Base-by-base conservation (phyloP, 345 rosid genomes). In the Hevea brasiliensis region DNA sequence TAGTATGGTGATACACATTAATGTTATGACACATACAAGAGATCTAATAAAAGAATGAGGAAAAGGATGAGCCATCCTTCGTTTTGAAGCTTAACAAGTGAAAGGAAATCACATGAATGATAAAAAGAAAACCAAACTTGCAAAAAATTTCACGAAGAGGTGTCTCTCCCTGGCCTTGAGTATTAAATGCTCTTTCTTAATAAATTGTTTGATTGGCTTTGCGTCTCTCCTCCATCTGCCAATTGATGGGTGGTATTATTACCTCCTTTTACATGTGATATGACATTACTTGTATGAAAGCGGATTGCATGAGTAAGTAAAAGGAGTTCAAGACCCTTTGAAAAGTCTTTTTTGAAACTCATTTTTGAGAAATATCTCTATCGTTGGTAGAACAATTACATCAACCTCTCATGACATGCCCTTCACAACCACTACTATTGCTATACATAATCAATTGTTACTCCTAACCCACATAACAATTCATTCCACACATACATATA, bases 231-330 rank as follows among this genome's bases (percentile, higher is more conserved):
- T 48, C 54, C 37, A 21, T 65, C 69, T 47, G 47, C 70, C 58
- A 23, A 32, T 67, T 20, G 17, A 32, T 67, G 17, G 71, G 41
- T 20, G 14, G 47, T 26, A 44, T 9, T 65, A 50, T 35, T 32
- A 10, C 50, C 50, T 9, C 47, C 71, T 29, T 67, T 67, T 18
- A 1, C 4, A 67, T 20, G 71, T 67, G 71, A 67, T 32, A 18
- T 51, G 71, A 67, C 71, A 17, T 67, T 8, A 18, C 71, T 44
- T 67, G 26, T 6, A 67, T 53, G 58, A 50, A 67, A 29, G 71
- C 9, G 7, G 59, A 51, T 27, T 7, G 42, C 26, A 66, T 57
- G 3, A 67, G 59, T 51, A 8, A 44, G 21, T 50, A 29, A 32
- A 65, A 29, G 70, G 41, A 66, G 58, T 13, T 14, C 29, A n/a